Evolutionary conservation across 306 rosid genomes (phyloP).

Genomic region (Vigna unguiculata): DNA sequence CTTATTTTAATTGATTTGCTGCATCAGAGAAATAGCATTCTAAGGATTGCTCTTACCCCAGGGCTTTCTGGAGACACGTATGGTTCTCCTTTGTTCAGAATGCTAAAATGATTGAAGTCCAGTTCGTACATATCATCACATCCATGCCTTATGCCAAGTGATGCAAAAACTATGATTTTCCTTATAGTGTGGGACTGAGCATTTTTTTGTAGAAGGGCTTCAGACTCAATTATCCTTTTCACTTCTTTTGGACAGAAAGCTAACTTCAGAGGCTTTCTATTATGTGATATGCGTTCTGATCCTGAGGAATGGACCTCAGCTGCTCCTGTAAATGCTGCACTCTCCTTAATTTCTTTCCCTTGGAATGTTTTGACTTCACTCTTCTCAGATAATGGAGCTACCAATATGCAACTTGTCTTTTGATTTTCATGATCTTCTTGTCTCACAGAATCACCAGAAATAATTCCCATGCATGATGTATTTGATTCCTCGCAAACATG

Average conservation of each 20-base stretch:
- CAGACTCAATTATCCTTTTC: slow-evolving; percentile 69
- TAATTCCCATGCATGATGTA: slow-evolving; percentile 29
- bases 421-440: slow-evolving; percentile 47
- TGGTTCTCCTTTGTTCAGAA: slow-evolving; percentile 79
- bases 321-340: slow-evolving; percentile 33
- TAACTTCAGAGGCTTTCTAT: slow-evolving; percentile 67
- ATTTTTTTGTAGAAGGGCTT: slow-evolving; percentile 59
- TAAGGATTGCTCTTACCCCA: slow-evolving; percentile 69
- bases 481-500: slow-evolving; percentile 42
- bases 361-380: slow-evolving; percentile 35
- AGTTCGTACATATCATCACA: slow-evolving; percentile 86
- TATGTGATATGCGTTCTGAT: slow-evolving; percentile 46
- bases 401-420: slow-evolving; percentile 30
- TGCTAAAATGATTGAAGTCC: slow-evolving; percentile 80
- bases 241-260: slow-evolving; percentile 93
- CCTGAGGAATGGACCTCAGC: slow-evolving; percentile 41
- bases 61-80: slow-evolving; percentile 62
- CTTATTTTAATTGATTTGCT: neutral
- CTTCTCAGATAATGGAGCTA: slow-evolving; percentile 39
- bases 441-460: slow-evolving; percentile 38
- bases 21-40: neutral
- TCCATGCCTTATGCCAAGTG: slow-evolving; percentile 89
- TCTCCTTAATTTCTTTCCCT: slow-evolving; percentile 46
- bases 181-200: slow-evolving; percentile 86
- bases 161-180: slow-evolving; percentile 85